phyloP scores from a whole-genome alignment of 1,139 yeast species.

The Taphrina deformans region DNA sequence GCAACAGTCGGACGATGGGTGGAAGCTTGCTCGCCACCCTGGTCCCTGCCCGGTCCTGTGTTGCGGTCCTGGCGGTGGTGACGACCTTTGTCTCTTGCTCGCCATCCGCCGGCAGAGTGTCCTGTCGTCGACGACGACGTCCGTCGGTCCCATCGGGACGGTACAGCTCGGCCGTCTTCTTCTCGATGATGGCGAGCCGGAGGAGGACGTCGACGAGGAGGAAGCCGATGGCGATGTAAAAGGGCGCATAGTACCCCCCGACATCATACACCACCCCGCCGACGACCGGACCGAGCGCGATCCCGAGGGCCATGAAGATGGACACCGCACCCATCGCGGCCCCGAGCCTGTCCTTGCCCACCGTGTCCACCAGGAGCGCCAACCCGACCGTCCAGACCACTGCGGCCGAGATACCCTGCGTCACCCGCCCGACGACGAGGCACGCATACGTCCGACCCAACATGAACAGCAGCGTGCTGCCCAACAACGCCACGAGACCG shows the following conservation, averaged over 20 bases:
- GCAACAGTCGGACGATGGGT: conserved; percentile 26
- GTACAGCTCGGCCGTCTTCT: conserved; percentile 4
- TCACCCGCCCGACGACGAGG: conserved; percentile 44
- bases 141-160: neutral
- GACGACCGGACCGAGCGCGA: conserved; percentile 45
- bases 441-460: conserved; percentile 42
- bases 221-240: conserved; percentile 44
- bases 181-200: conserved; percentile 45
- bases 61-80: neutral
- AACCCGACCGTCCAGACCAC: conserved; percentile 48
- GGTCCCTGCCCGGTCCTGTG: neutral
- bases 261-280: conserved; percentile 47
- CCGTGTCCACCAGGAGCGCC: conserved; percentile 46
- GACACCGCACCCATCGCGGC: conserved; percentile 41
- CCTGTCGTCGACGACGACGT: neutral
- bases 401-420: conserved; percentile 47
- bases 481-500: conserved; percentile 45
- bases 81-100: no score
- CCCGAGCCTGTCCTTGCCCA: conserved; percentile 40
- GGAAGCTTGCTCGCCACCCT: neutral
- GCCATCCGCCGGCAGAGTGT: no score
- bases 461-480: conserved; percentile 44
- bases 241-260: conserved; percentile 46
- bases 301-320: conserved; percentile 44
- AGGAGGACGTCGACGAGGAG: conserved; percentile 44